Base-by-base conservation (phyloP, 176 grass and related monocot species). In the Urochloa ruziziensis region DNA sequence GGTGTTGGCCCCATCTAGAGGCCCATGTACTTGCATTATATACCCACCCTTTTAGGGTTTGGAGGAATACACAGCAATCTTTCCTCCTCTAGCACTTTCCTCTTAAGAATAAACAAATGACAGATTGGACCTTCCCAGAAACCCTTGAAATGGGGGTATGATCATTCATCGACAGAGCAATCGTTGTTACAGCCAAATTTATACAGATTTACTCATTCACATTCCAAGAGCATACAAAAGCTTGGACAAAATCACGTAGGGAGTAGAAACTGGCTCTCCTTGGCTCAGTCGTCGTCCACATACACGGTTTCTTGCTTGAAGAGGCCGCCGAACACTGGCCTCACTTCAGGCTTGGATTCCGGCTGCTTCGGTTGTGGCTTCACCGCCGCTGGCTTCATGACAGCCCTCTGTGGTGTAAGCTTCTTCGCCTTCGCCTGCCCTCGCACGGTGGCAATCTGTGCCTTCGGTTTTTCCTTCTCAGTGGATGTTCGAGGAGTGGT, bases 301-400 rank as follows among this genome's bases (percentile, higher is more conserved):
- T 85, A 98, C 27, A 98, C 77, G 6, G 89, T 95, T 82, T 98
- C 96, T 80, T 98, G 96, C 82, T 98, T 98, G 82, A 98, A 98
- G 58, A 98, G 80, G 13, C 96, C 96, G 14, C 96, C 96, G 6
- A 98, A 98, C n/a, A 95, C 89, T 1, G 87, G 94, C 48, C 84
- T 97, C 42, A 91, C 82, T 77, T 92, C 92, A 19, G 89, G 29
- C 61, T 91, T 88, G 47, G 88, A 15, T 63, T 86, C 87, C 10
- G 89, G 67, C 78, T 93, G 84, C 69, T 81, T 86, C 9, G 75
- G 53, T 30, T 81, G 82, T 28, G 75, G 62, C 81, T 86, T 90
- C 56, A 43, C 37, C 0, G 82, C 73, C 16, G 84, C 69, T 43
- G 86, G 91, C 78, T 94, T 98, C 75, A 98, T 85, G 29, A 93